A percentile compares a stretch with the other conserved stretches of the same genome.
Evolutionary conservation across 805 yeast species (phyloP).

Genomic region (Zygoascus tannicola): DNA sequence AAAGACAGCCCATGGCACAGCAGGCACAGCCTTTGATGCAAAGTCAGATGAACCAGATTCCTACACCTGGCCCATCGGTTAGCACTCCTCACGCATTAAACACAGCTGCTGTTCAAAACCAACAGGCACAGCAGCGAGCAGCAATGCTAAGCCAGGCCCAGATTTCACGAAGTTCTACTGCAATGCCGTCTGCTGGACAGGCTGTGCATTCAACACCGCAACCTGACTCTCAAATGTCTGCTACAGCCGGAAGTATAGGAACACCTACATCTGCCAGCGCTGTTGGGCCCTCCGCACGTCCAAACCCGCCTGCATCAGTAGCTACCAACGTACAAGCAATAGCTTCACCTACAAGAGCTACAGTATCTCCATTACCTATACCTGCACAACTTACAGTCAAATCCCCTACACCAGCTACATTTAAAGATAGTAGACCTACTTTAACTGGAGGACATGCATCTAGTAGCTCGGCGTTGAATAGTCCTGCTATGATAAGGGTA

Average conservation of each 20-base stretch:
- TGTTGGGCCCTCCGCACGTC: conserved; percentile 23
- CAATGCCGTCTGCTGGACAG: neutral
- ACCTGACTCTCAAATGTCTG: conserved; percentile 15
- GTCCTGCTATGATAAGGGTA: conserved; percentile 65
- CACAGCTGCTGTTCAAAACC: neutral
- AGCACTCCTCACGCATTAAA: neutral
- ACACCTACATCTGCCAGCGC: conserved; percentile 5
- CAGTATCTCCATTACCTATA: conserved; percentile 33
- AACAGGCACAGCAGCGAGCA: neutral
- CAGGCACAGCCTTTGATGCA: neutral
- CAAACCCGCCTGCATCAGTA: conserved; percentile 21
- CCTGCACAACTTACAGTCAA: conserved; percentile 59
- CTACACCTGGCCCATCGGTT: neutral
- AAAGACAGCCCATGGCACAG: neutral
- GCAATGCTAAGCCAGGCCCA: conserved; percentile 1
- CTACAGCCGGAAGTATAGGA: conserved; percentile 5
- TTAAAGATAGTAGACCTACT: conserved; percentile 70
- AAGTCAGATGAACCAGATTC: neutral
- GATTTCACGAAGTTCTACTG: neutral
- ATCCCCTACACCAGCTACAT: conserved; percentile 54
- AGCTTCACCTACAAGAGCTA: conserved; percentile 22
- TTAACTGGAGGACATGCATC: conserved; percentile 76
- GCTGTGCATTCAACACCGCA: neutral
- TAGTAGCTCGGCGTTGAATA: conserved; percentile 56
- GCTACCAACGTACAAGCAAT: conserved; percentile 29